phyloP scores from a whole-genome alignment of 805 yeast species.

The Blastobotrys attinorum region DNA sequence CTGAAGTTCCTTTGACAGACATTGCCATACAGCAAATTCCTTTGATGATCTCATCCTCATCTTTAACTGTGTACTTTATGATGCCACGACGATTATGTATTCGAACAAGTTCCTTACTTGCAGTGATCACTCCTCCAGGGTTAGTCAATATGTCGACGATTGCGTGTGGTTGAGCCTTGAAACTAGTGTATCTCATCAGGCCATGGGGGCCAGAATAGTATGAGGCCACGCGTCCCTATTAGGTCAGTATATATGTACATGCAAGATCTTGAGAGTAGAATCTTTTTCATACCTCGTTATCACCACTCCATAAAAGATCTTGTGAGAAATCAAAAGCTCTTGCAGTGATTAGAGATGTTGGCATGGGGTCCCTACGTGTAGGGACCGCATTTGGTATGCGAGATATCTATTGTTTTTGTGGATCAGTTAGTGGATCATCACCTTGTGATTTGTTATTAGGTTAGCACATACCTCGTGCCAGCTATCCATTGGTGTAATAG shows the following conservation, averaged over 20 bases:
- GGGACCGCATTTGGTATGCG: slow-evolving; percentile 17
- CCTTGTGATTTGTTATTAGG: too few species aligned
- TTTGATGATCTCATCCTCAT: slow-evolving; percentile 21
- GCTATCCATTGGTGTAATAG: slow-evolving; percentile 16
- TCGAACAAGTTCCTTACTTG: slow-evolving; percentile 44
- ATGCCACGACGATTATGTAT: slow-evolving; percentile 54
- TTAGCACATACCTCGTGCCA: slow-evolving; percentile 18
- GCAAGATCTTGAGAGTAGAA: slow-evolving; percentile 2
- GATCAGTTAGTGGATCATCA: too few species aligned
- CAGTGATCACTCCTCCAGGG: slow-evolving; percentile 49
- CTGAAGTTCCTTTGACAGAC: slow-evolving; percentile 23
- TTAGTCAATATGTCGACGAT: slow-evolving; percentile 48
- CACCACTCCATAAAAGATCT: slow-evolving; percentile 84
- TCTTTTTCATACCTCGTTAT: slow-evolving; percentile 42
- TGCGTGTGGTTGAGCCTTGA: slow-evolving; percentile 42
- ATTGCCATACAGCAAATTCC: slow-evolving; percentile 22
- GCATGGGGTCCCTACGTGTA: slow-evolving; percentile 13
- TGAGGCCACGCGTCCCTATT: slow-evolving; percentile 36
- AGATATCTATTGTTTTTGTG: slow-evolving; percentile 7
- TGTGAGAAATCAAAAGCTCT: slow-evolving; percentile 59
- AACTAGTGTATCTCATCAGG: slow-evolving; percentile 50
- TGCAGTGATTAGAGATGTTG: slow-evolving; percentile 14
- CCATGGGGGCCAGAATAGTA: slow-evolving; percentile 34
- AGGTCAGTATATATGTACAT: too few species aligned
- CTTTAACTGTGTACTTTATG: slow-evolving; percentile 27